Base-by-base conservation (phyloP, 202 grass and related monocot species). In the Eragrostis tef region DNA sequence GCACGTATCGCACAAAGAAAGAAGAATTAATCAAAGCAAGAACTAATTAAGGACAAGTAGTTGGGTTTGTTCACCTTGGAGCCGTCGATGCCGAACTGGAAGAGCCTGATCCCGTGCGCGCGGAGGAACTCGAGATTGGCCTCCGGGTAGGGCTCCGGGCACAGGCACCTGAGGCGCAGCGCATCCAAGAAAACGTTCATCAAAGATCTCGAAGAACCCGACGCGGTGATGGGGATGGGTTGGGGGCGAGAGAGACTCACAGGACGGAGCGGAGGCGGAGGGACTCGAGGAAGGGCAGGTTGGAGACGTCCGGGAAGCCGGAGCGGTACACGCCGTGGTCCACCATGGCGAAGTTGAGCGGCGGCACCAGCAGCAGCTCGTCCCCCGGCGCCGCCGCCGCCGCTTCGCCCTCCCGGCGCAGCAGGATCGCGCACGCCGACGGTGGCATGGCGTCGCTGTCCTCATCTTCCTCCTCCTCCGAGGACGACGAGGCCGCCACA, bases 301-400 rank as follows among this genome's bases (percentile, higher is more conserved):
- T 94, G 82, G 83, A 85, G 70, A 70, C 75, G 29, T 86, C 90
- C 7, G 90, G 93, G 60, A 90, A 96, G 0, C 93, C 93, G 24
- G 93, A 96, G 72, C 93, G 90, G 76, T 86, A 96, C 4, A 96
- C 77, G 41, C 93, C 90, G 79, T 90, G 83, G 73, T 96, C 90
- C 17, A 92, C 93, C 92, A 94, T 94, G 50, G 92, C 78, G 79
- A 92, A 94, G 86, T 94, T 94, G 71, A 94, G 85, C 73, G 89
- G 93, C 60, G 93, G 93, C 22, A 92, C 93, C 61, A 94, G 83
- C 75, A 62, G 62, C 50, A 70, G 77, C 45, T 79, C 84, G 31
- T 64, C 65, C 84, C 8, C 71, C 41, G 13, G 46, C 79, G 21
- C n/a, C 67, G 31, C 41, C 10, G 19, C 60, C 56, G 9, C 9